Evolutionary conservation across 306 rosid genomes (phyloP).

Genomic region (Medicago truncatula): MtrunA17r5.0-ANR NC_053045.1:45437501-45438000

Average conservation of each 20-base stretch:
- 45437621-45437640: conserved; percentile 49
- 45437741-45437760: conserved; percentile 15
- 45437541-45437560: conserved; percentile 47
- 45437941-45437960: not conserved
- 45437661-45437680: conserved; percentile 46
- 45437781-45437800: conserved; percentile 20
- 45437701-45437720: conserved; percentile 43
- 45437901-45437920: conserved; percentile 4
- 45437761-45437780: not conserved
- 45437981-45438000: not conserved
- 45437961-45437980: conserved; percentile 18
- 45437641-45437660: conserved; percentile 43
- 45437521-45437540: conserved; percentile 51
- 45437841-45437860: not conserved
- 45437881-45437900: not conserved
- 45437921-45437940: not conserved
- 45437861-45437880: conserved; percentile 25
- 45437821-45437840: not conserved
- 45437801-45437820: not conserved
- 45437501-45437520: conserved; percentile 53
- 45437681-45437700: conserved; percentile 47
- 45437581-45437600: conserved; percentile 43
- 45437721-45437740: conserved; percentile 55
- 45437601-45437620: conserved; percentile 37
- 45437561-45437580: conserved; percentile 43